Conservation (phyloP, 768 basidiomycete genomes). For the Hygrocybe punicea region DNA sequence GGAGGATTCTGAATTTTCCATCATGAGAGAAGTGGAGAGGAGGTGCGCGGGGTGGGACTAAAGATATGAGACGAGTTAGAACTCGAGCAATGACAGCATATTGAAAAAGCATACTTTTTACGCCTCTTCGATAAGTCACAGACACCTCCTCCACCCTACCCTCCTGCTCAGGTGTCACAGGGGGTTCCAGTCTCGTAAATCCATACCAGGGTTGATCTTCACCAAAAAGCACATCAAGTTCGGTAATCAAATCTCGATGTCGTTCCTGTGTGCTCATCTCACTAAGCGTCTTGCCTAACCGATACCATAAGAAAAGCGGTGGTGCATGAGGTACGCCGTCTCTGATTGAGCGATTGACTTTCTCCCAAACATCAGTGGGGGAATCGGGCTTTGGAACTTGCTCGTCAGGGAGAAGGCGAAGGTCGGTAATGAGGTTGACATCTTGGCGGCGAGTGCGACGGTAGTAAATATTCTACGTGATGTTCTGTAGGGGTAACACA, state of each 20-base stretch:
- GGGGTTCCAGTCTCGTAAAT: constrained; percentile 66
- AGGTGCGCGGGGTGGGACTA: constrained; percentile 67
- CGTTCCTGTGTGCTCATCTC: constrained; percentile 58
- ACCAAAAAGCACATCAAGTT: constrained; percentile 88
- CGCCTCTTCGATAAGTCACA: constrained; percentile 66
- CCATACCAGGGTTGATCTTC: constrained; percentile 83
- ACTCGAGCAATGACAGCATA: background rate
- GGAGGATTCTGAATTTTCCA: constrained; percentile 85
- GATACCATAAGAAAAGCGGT: constrained; percentile 78
- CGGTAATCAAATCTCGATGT: constrained; percentile 68
- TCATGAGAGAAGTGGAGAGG: constrained; percentile 78
- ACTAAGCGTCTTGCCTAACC: constrained; percentile 57
- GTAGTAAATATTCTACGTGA: constrained; percentile 63
- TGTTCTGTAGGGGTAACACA: too few relatives aligned
- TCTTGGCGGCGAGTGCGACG: constrained; percentile 82
- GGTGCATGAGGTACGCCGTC: constrained; percentile 56
- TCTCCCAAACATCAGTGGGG: constrained; percentile 54
- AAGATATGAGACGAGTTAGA: constrained; percentile 7
- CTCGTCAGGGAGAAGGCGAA: constrained; percentile 59
- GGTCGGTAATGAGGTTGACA: constrained; percentile 71
- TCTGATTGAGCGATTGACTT: constrained; percentile 57
- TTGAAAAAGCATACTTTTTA: constrained; percentile 53
- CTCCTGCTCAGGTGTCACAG: constrained; percentile 46
- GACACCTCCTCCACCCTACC: constrained; percentile 51
- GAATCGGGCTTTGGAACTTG: constrained; percentile 43